A percentile compares a stretch with the other conserved stretches of the same genome.
phyloP scores from a whole-genome alignment of 345 rosid genomes.

The Clausena lansium region DNA sequence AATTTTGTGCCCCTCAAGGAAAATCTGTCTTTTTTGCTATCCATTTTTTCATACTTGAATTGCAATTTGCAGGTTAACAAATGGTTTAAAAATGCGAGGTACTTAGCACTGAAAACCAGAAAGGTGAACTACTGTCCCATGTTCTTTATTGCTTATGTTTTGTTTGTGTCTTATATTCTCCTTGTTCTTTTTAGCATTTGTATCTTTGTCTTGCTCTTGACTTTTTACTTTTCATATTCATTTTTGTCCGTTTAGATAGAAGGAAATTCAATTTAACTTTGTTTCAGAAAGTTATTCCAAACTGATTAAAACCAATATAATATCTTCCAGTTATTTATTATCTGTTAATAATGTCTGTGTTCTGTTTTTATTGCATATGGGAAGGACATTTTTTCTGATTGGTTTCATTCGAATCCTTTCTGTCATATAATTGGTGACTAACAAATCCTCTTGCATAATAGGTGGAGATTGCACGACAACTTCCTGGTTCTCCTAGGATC shows the following conservation, averaged over 20 bases:
- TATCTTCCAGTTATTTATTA: neutral
- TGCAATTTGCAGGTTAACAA: slow-evolving; percentile 75
- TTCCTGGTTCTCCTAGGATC: slow-evolving; percentile 29
- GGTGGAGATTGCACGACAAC: slow-evolving; percentile 39
- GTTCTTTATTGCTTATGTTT: neutral
- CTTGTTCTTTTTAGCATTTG: neutral
- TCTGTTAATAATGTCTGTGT: neutral
- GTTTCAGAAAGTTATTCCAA: neutral
- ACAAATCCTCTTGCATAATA: slow-evolving; percentile 21
- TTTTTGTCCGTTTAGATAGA: neutral
- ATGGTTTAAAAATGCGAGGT: slow-evolving; percentile 97
- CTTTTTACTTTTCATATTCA: neutral
- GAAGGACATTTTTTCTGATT: neutral
- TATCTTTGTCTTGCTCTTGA: neutral
- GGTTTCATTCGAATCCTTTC: neutral
- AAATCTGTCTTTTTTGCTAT: neutral
- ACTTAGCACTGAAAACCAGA: slow-evolving; percentile 71
- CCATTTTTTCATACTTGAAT: slow-evolving; percentile 16
- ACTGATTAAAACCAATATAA: neutral
- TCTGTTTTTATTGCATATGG: neutral
- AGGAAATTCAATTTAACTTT: neutral
- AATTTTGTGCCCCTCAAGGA: neutral
- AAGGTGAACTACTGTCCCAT: slow-evolving; percentile 48
- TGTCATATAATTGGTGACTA: neutral
- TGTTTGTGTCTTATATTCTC: neutral